These are phyloP conservation scores for Kalmusia sp. DNA, from an alignment of 2,329 filamentous ascomycete genomes.

Conservation along the genomic window DNA sequence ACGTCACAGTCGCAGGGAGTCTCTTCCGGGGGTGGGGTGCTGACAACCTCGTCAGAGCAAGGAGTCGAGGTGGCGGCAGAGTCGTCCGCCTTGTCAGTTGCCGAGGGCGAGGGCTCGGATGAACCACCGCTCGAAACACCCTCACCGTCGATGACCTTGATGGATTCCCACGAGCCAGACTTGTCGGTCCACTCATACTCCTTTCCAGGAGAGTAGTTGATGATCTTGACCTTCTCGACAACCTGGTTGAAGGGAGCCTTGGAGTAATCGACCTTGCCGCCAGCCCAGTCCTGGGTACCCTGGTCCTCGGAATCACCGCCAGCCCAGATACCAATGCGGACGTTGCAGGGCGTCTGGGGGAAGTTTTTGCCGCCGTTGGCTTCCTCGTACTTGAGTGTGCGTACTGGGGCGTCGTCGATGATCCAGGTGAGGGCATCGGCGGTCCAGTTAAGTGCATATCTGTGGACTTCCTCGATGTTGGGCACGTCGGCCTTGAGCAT, in stretches of 20 bases:
- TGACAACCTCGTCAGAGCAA: constrained; percentile 10
- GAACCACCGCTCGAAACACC: not conserved
- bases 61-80: constrained; percentile 7
- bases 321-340: constrained; percentile 55
- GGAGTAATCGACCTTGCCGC: constrained; percentile 60
- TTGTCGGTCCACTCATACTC: constrained; percentile 60
- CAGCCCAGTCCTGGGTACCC: constrained; percentile 74
- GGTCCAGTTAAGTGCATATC: constrained; percentile 78
- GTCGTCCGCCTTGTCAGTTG: constrained; percentile 4
- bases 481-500: constrained; percentile 67
- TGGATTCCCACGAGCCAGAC: constrained; percentile 56
- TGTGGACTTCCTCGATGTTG: constrained; percentile 66
- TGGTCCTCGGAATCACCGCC: constrained; percentile 56
- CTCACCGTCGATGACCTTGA: constrained; percentile 49
- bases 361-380: constrained; percentile 66
- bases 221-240: constrained; percentile 58
- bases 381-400: constrained; percentile 67
- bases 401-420: constrained; percentile 71
- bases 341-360: constrained; percentile 78
- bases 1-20: constrained; percentile 21
- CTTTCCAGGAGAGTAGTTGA: constrained; percentile 60
- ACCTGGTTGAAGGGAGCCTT: constrained; percentile 60
- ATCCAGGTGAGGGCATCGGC: constrained; percentile 70
- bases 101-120: not conserved
- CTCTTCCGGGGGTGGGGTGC: constrained; percentile 10